phyloP scores from a whole-genome alignment of 495 filamentous ascomycete genomes.

The Aspergillus bridgeri region DNA sequence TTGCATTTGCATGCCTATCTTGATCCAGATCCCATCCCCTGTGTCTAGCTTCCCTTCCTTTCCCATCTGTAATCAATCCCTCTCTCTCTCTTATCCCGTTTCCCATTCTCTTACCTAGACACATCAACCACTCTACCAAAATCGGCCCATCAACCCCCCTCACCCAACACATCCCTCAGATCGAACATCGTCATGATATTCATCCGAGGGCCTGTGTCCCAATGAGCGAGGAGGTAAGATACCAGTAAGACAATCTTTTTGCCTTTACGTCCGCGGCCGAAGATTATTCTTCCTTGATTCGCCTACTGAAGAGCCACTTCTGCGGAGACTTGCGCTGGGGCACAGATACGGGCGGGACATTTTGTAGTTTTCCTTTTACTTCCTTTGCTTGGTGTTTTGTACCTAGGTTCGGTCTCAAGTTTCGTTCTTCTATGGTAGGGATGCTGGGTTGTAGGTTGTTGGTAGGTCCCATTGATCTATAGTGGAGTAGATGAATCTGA shows the following conservation, averaged over 20 bases:
- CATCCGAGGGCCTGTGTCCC: conserved; percentile 24
- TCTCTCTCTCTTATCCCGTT: neutral
- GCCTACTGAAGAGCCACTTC: conserved; percentile 87
- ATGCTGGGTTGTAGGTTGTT: too few species aligned
- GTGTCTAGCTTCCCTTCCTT: too few species aligned
- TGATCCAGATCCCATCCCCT: too few species aligned
- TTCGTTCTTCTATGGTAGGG: too few species aligned
- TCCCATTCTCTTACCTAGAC: conserved; percentile 3
- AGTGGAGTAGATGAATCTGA: too few species aligned
- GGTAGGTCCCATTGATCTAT: too few species aligned
- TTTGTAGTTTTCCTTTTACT: neutral
- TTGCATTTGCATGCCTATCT: too few species aligned
- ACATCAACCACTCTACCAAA: neutral
- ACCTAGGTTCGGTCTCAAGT: neutral
- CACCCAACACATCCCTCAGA: conserved; percentile 25
- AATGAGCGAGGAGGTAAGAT: conserved; percentile 47
- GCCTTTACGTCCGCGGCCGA: conserved; percentile 26
- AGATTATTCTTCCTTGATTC: conserved; percentile 32
- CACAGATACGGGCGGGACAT: conserved; percentile 98
- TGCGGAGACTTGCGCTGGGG: conserved; percentile 68
- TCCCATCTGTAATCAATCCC: neutral
- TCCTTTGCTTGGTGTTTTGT: neutral
- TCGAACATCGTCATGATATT: conserved; percentile 17
- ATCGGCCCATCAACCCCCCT: conserved; percentile 43
- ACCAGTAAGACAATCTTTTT: conserved; percentile 11